phyloP scores from a whole-genome alignment of 768 basidiomycete species.

The Mycena amicta region DNA sequence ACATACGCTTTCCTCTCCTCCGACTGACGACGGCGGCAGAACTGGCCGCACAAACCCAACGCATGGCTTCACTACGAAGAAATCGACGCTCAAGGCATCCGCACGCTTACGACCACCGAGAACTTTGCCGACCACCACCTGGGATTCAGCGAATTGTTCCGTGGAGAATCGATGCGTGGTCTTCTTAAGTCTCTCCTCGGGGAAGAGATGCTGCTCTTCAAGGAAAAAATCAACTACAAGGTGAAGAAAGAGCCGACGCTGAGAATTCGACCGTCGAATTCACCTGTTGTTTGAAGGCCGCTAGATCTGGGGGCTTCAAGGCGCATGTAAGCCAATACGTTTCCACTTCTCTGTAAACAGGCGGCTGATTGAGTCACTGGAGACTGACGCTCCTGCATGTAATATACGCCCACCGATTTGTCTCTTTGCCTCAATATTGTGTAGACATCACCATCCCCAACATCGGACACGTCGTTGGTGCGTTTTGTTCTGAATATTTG shows the following conservation, averaged over 20 bases:
- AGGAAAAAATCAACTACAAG: slow-evolving; percentile 25
- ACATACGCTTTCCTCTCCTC: not conserved
- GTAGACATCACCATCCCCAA: slow-evolving; percentile 14
- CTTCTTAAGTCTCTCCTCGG: slow-evolving; percentile 9
- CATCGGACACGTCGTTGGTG: slow-evolving; percentile 11
- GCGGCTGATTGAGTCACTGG: not conserved
- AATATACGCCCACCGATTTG: not conserved
- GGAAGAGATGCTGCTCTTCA: slow-evolving; percentile 22
- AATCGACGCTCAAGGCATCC: not conserved
- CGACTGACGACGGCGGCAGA: not conserved
- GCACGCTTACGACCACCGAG: slow-evolving; percentile 16
- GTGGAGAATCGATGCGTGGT: slow-evolving; percentile 5
- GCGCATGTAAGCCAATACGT: slow-evolving; percentile 14
- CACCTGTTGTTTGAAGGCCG: slow-evolving; percentile 1
- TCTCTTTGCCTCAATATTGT: not conserved
- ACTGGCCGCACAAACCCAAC: slow-evolving; percentile 12
- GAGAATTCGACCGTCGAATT: not conserved
- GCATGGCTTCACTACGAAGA: slow-evolving; percentile 24
- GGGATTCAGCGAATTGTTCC: slow-evolving; percentile 15
- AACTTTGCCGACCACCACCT: slow-evolving; percentile 18
- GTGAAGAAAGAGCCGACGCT: too few species aligned
- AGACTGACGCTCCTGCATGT: slow-evolving; percentile 20
- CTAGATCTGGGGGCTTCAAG: slow-evolving; percentile 15
- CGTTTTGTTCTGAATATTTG: not conserved
- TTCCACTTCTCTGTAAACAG: not conserved